Evolutionary conservation across 768 basidiomycete species (phyloP).

Genomic region (Trametes cinnabarina): DNA sequence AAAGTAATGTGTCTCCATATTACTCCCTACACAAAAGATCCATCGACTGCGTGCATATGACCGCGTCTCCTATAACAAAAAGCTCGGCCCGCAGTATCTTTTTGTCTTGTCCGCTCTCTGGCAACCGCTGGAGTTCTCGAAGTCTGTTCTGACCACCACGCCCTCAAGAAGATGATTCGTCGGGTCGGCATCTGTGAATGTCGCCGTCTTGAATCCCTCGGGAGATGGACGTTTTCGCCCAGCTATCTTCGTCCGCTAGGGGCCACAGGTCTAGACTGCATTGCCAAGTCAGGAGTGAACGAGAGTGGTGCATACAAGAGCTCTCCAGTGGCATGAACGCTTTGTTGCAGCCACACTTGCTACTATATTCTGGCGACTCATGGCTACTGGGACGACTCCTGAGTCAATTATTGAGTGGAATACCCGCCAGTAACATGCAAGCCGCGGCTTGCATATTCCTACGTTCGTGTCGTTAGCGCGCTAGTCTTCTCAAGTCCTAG

Average conservation of each 20-base stretch:
- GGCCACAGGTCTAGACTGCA: not conserved
- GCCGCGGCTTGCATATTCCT: too few relatives aligned
- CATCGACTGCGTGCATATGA: slow-evolving; percentile 15
- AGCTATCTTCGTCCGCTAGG: slow-evolving; percentile 1
- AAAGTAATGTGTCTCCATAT: slow-evolving; percentile 11
- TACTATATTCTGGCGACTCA: too few relatives aligned
- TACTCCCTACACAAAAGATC: slow-evolving; percentile 20
- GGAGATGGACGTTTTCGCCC: not conserved
- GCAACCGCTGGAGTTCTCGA: slow-evolving; percentile 10
- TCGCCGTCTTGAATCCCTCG: not conserved
- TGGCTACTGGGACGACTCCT: too few relatives aligned
- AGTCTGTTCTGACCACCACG: not conserved
- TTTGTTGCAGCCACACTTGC: too few relatives aligned
- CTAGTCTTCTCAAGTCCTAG: too few relatives aligned
- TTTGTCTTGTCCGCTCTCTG: slow-evolving; percentile 19
- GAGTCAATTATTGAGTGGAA: too few relatives aligned
- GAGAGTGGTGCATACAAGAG: too few relatives aligned
- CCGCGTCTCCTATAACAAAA: slow-evolving; percentile 19
- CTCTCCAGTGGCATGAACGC: too few relatives aligned
- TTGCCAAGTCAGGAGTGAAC: too few relatives aligned
- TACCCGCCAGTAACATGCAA: too few relatives aligned
- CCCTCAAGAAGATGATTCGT: not conserved
- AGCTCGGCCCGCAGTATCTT: slow-evolving; percentile 17
- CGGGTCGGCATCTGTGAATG: slow-evolving; percentile 3
- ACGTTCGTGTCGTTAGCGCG: too few relatives aligned